These are phyloP conservation scores for Lophiostoma macrostomum DNA, from an alignment of 495 filamentous ascomycete species.

Conservation along the genomic window DNA sequence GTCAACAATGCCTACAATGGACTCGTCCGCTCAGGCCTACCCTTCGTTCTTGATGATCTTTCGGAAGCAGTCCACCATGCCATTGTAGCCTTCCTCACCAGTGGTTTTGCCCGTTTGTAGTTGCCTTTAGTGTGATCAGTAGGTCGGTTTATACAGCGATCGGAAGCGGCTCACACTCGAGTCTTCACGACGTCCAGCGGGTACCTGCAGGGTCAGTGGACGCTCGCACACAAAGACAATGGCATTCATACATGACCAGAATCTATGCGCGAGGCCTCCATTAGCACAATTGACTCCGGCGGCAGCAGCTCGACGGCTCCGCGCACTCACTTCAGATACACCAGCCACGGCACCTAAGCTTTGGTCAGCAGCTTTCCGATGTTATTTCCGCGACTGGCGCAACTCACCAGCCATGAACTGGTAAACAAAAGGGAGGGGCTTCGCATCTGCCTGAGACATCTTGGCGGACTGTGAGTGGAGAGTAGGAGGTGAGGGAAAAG, in stretches of 20 bases:
- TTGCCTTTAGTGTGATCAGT: conserved; percentile 61
- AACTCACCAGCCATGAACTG: conserved; percentile 76
- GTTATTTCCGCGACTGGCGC: conserved; percentile 25
- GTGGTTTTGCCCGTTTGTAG: conserved; percentile 70
- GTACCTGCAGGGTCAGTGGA: conserved; percentile 62
- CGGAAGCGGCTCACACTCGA: conserved; percentile 66
- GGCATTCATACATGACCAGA: conserved; percentile 67
- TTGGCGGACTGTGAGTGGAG: conserved; percentile 36
- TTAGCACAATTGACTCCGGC: conserved; percentile 9
- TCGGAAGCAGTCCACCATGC: conserved; percentile 95
- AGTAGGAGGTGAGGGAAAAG: conserved; percentile 1
- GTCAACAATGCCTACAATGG: background rate
- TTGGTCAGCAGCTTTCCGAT: conserved; percentile 3
- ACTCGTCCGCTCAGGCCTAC: conserved; percentile 46
- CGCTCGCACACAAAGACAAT: conserved; percentile 6
- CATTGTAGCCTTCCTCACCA: conserved; percentile 81
- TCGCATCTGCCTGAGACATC: conserved; percentile 60
- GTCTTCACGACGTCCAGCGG: conserved; percentile 98
- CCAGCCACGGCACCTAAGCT: conserved; percentile 72
- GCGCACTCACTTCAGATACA: conserved; percentile 75
- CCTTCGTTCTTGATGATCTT: conserved; percentile 96
- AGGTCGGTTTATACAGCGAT: conserved; percentile 3
- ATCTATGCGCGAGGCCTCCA: conserved; percentile 54
- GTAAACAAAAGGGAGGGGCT: conserved; percentile 79
- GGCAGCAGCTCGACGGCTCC: background rate